phyloP scores from a whole-genome alignment of 148 eudicot genomes.

The Diospyros kaki region DNA sequence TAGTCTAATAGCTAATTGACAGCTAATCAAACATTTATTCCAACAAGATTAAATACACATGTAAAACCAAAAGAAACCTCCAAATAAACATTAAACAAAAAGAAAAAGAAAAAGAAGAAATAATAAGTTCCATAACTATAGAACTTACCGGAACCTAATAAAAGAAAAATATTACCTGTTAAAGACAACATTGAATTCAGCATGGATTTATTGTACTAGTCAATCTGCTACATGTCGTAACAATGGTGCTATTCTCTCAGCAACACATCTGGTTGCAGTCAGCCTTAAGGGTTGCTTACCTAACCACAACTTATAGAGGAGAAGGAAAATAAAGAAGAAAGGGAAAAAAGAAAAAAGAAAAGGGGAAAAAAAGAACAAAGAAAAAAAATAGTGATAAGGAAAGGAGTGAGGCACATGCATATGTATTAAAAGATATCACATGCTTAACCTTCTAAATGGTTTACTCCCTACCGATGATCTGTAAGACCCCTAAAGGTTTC shows the following conservation, averaged over 20 bases:
- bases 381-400: slow-evolving; percentile 9
- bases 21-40: neutral
- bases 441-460: slow-evolving; percentile 14
- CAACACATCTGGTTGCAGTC: slow-evolving; percentile 34
- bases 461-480: slow-evolving; percentile 2
- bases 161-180: slow-evolving; percentile 40
- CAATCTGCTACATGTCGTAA: slow-evolving; percentile 24
- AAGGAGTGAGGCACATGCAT: slow-evolving; percentile 20
- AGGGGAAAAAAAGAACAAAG: slow-evolving; percentile 3
- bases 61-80: slow-evolving; percentile 2
- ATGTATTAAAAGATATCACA: neutral
- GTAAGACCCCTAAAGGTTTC: slow-evolving; percentile 11
- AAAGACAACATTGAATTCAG: slow-evolving; percentile 17
- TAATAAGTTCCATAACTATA: neutral
- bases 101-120: neutral
- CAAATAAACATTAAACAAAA: neutral
- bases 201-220: slow-evolving; percentile 20
- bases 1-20: neutral
- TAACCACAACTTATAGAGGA: slow-evolving; percentile 31
- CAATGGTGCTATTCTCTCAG: slow-evolving; percentile 35
- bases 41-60: neutral
- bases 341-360: slow-evolving; percentile 2
- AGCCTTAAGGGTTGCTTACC: slow-evolving; percentile 42
- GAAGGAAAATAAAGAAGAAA: slow-evolving; percentile 15
- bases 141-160: neutral